phyloP scores from a whole-genome alignment of 139 green algal genomes.

The Picochlorum costavermella region DNA sequence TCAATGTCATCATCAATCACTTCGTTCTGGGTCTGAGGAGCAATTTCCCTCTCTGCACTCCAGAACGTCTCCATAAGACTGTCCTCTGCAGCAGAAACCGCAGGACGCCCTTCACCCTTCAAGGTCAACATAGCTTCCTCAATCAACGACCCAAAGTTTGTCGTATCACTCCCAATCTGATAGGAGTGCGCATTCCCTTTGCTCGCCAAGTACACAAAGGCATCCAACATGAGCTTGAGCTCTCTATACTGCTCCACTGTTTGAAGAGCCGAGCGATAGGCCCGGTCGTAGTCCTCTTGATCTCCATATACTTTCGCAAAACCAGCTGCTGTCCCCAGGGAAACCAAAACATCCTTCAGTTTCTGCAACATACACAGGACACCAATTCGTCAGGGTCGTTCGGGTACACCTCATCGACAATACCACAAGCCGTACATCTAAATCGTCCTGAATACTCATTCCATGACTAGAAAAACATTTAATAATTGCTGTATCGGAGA shows the following conservation, averaged over 20 bases:
- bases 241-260: background rate
- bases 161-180: background rate
- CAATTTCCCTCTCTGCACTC: background rate
- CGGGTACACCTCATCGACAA: no score
- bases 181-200: background rate
- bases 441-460: no score
- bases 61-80: background rate
- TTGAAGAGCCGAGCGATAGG: background rate
- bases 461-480: no score
- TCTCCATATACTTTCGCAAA: no score
- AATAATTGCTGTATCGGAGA: no score
- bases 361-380: no score
- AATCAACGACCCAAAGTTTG: background rate
- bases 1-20: slow-evolving; percentile 3
- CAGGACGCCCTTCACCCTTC: background rate
- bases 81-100: background rate
- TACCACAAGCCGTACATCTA: no score
- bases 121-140: background rate
- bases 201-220: background rate
- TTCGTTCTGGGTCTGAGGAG: background rate
- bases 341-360: no score
- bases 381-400: no score
- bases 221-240: background rate
- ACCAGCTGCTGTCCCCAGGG: no score
- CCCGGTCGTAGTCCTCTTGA: no score